These are phyloP conservation scores for Cyclotella kingstonii DNA, from an alignment of 108 stramenopile genomes.

Conservation along the genomic window DNA sequence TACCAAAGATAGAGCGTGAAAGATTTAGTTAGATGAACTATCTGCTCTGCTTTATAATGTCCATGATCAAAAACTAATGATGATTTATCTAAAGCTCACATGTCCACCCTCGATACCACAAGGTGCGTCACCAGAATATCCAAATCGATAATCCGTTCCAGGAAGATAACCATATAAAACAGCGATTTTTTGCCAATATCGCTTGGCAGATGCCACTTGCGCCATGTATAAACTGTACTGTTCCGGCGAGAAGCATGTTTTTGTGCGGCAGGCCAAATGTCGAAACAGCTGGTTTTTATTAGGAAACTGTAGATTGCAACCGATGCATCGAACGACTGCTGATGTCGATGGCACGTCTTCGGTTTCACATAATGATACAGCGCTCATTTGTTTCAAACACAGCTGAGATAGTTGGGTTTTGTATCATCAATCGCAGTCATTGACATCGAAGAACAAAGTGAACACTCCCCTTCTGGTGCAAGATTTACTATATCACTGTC, in stretches of 20 bases:
- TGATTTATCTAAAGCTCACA: neutral
- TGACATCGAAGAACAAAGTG: no score
- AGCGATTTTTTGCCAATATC: constrained; percentile 55
- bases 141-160: constrained; percentile 25
- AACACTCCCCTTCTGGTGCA: no score
- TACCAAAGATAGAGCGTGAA: no score
- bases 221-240: constrained; percentile 51
- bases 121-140: neutral
- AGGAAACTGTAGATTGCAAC: constrained; percentile 54
- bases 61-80: neutral
- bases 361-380: no score
- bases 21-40: no score
- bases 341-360: no score
- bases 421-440: no score
- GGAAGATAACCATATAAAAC: constrained; percentile 76
- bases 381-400: no score
- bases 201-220: constrained; percentile 35
- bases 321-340: constrained; percentile 41
- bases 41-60: no score
- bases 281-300: constrained; percentile 67
- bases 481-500: no score
- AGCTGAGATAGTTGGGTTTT: no score
- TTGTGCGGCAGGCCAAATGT: constrained; percentile 60
- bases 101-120: constrained; percentile 23
- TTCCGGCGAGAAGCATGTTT: constrained; percentile 57